Evolutionary conservation across 2,329 filamentous ascomycete genomes (phyloP), one percentile per base, ranked within the genome.

Genomic region (Metarhizium anisopliae): DNA sequence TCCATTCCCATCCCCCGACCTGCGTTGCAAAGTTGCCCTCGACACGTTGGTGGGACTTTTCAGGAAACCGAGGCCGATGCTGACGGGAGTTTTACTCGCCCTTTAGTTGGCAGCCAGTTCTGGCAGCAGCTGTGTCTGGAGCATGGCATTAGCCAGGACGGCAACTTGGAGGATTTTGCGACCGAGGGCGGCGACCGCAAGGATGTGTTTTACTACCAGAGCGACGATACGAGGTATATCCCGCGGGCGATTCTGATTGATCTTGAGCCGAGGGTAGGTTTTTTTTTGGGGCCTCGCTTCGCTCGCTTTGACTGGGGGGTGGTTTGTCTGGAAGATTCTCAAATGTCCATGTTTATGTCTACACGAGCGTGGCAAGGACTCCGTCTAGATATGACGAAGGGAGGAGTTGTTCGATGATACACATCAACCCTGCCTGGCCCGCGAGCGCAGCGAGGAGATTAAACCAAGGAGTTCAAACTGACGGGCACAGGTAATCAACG

Each of bases 161-260:
- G 94, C 57, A 97, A 97, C 70, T 82, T 99, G 57, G 92, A 96
- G 70, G 92, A 96, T 72, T 96, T 96, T 76, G 94, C 94, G 68
- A 96, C 91, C 52, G 94, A 97, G 72, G 94, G 94, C 68, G 92
- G 93, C 62, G 94, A 99, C 74, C 87, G 94, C 64, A 99, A 99
- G 72, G 94, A 99, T 74, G 94, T 99, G 59, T 97, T 97, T 76
- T 97, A 96, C 81, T 99, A 97, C 77, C 93, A 95, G 80, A 97
- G 92, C 68, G 94, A 99, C 77, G 94, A 99, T 70, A 99, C 94
- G 57, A 84, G 94, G 75, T 99, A 99, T 73, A 97, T 99, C 62
- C 94, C 94, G 11, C 84, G 94, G 68, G 93, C 94, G 51, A 97
- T 99, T 65, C 78, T 99, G 53, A 87, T 99, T 60, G 94, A 99